phyloP scores from a whole-genome alignment of 176 grass and related monocot genomes.

The Eragrostis curvula region DNA sequence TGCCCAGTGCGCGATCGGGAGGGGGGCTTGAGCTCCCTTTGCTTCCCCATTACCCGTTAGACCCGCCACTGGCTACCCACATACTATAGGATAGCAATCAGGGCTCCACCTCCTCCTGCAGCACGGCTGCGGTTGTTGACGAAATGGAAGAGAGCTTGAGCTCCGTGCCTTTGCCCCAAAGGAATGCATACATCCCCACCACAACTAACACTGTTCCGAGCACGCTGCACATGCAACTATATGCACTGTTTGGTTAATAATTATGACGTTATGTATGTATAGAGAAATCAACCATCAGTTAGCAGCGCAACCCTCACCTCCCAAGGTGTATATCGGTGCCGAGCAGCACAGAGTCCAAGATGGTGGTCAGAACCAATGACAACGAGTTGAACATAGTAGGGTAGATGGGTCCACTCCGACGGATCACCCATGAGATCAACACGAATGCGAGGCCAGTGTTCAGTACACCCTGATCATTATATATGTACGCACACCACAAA shows the following conservation, averaged over 20 bases:
- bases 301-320: constrained; percentile 1
- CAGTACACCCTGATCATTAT: not conserved
- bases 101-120: no score
- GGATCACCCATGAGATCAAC: constrained; percentile 26
- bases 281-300: not conserved
- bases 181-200: not conserved
- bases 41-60: no score
- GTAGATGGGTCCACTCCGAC: constrained; percentile 21
- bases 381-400: constrained; percentile 36
- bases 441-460: constrained; percentile 26
- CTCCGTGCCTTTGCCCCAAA: constrained; percentile 8
- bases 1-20: no score
- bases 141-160: not conserved
- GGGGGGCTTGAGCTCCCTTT: no score
- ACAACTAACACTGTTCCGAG: not conserved
- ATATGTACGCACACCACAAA: not conserved
- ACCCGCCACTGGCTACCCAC: no score
- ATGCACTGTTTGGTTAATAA: no score
- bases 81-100: no score
- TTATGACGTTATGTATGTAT: not conserved
- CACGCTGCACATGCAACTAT: not conserved
- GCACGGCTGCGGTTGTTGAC: no score
- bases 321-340: constrained; percentile 33
- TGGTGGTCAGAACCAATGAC: constrained; percentile 21
- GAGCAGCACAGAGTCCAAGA: constrained; percentile 10